Base-by-base conservation (phyloP, 2,329 filamentous ascomycete genomes). In the Achaetomium macrosporum region DNA sequence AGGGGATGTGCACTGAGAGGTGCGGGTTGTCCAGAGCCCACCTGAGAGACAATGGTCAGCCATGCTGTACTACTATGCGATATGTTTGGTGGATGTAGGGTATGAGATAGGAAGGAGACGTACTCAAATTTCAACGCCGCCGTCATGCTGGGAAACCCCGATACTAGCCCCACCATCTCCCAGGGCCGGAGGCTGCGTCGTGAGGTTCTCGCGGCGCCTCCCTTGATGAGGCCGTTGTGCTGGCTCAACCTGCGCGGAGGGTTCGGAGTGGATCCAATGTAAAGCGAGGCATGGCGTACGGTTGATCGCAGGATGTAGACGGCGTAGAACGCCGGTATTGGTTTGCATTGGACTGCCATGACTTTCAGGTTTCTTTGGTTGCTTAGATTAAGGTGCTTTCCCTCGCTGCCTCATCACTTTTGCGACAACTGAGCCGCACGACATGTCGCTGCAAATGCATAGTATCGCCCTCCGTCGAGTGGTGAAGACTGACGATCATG, bases 81-180 rank as follows among this genome's bases (percentile, higher is more conserved):
- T n/a, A n/a, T n/a, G n/a, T n/a, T n/a, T n/a, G n/a, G n/a, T n/a
- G n/a, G n/a, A n/a, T n/a, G n/a, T n/a, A n/a, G n/a, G n/a, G n/a
- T n/a, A n/a, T 48, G 29, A 36, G 47, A 17, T 47, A 40, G 30
- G 42, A 60, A 25, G 30, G 19, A 19, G 50, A n/a, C 83, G 66
- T 76, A 93, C 87, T 97, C 92, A 65, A 99, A 97, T 65, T 97
- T 92, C 58, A 99, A 72, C 1, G 93, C 93, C 0, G 88, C 90
- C 35, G 92, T 82, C 63, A 85, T 85, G 60, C 87, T 92, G 0
- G 88, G 90, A 59, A 99, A 99, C 0, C 92, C 92, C 7, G 88
- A 87, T 1, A 97, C 87, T 6, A 96, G 75, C 39, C 83, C 84
- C 2, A 88, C 81, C 87, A 96, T 95, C 65, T 95, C 88, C 90